Percentiles rank a stretch among this genome's conserved stretches.
phyloP scores from a whole-genome alignment of 768 basidiomycete genomes.

The Vararia minispora region DNA sequence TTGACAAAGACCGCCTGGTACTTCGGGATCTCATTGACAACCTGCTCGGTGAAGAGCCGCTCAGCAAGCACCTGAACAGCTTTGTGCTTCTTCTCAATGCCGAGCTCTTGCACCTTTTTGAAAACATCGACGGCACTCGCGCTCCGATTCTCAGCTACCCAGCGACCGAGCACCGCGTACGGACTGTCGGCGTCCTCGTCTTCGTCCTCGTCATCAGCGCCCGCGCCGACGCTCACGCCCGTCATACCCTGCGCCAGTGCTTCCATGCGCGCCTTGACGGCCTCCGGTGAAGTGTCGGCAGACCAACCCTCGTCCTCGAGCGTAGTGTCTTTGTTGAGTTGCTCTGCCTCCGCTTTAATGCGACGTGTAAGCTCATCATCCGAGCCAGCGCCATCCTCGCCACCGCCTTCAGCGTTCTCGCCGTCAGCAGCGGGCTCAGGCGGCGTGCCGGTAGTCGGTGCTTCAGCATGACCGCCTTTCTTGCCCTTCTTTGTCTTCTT shows the following conservation, averaged over 20 bases:
- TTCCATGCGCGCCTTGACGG: constrained; percentile 73
- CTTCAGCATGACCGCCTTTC: constrained; percentile 38
- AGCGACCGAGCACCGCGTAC: constrained; percentile 70
- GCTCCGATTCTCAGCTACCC: constrained; percentile 67
- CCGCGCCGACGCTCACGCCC: constrained; percentile 32
- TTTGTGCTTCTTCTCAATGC: constrained; percentile 94
- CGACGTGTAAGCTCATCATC: constrained; percentile 85
- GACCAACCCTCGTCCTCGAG: constrained; percentile 77
- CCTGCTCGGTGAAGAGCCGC: constrained; percentile 68
- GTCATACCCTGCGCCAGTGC: constrained; percentile 53
- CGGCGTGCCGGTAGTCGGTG: constrained; percentile 36
- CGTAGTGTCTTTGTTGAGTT: constrained; percentile 50
- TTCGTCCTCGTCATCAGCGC: constrained; percentile 76
- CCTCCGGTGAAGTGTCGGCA: constrained; percentile 83
- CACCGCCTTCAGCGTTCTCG: constrained; percentile 25
- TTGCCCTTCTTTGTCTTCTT: constrained; percentile 70
- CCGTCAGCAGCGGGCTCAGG: constrained; percentile 24
- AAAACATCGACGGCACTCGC: constrained; percentile 57
- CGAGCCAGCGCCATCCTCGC: constrained; percentile 36
- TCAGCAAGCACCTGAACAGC: constrained; percentile 74
- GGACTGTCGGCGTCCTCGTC: constrained; percentile 84
- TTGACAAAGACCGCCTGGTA: constrained; percentile 68
- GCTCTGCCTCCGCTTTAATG: constrained; percentile 84
- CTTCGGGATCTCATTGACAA: constrained; percentile 49
- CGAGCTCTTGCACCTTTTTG: constrained; percentile 84